Evolutionary conservation across 2,329 filamentous ascomycete genomes (phyloP).

Genomic region (Mariannaea sp.): DNA sequence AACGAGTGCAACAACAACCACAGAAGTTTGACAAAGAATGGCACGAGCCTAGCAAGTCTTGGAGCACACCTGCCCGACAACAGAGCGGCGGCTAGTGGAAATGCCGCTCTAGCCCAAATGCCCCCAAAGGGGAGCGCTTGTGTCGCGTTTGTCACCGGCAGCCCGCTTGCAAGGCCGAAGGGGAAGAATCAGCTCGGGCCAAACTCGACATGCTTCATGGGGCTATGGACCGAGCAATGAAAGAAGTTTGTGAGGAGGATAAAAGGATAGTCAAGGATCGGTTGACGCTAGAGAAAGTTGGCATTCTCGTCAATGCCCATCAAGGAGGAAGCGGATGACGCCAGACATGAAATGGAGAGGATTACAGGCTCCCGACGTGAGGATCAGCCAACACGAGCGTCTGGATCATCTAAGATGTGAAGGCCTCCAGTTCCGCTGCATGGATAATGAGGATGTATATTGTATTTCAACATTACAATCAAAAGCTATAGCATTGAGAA

Average conservation of each 20-base stretch:
- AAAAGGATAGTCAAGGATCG: not conserved
- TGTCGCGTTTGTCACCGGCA: constrained; percentile 23
- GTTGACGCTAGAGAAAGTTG: not conserved
- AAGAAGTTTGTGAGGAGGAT: constrained; percentile 16
- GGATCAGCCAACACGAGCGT: too few relatives aligned
- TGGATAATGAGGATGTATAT: too few relatives aligned
- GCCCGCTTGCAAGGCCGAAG: not conserved
- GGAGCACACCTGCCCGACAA: constrained; percentile 26
- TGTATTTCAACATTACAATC: too few relatives aligned
- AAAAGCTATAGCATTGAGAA: too few relatives aligned
- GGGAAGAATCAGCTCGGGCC: constrained; percentile 2
- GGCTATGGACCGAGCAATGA: constrained; percentile 26
- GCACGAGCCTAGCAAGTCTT: constrained; percentile 24
- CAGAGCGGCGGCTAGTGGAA: constrained; percentile 36
- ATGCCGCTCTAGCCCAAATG: constrained; percentile 32
- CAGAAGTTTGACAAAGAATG: constrained; percentile 30
- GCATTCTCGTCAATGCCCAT: not conserved
- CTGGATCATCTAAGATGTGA: too few relatives aligned
- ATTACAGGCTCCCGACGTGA: too few relatives aligned
- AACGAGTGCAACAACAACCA: not conserved
- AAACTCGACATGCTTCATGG: constrained; percentile 11
- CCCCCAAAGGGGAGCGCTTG: constrained; percentile 22
- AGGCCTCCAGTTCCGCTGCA: too few relatives aligned
- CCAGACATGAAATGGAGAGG: too few relatives aligned
- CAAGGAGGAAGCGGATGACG: too few relatives aligned